These are phyloP conservation scores for Solidago caesia DNA, from an alignment of 129 eudicot genomes.

Conservation along the genomic window DNA sequence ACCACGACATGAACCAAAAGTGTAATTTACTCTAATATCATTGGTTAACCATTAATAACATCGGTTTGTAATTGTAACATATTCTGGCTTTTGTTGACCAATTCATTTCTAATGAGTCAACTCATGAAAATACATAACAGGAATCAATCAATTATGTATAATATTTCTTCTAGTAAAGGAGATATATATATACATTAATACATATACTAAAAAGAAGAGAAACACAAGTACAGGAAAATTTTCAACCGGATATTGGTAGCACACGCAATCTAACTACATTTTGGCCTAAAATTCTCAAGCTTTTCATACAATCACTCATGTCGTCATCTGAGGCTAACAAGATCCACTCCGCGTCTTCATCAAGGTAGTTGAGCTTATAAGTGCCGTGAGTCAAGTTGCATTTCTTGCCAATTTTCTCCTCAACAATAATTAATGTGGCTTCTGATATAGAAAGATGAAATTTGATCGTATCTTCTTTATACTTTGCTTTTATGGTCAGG, in stretches of 20 bases:
- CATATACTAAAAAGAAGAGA: no score
- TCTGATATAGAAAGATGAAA: constrained; percentile 24
- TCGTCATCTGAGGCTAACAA: constrained; percentile 32
- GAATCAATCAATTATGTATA: no score
- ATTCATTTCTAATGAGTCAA: no score
- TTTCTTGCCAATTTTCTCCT: constrained; percentile 26
- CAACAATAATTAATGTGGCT: constrained; percentile 17
- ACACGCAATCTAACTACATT: not conserved
- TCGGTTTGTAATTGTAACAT: no score
- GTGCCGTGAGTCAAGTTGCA: constrained; percentile 15
- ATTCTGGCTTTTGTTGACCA: no score
- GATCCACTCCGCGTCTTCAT: constrained; percentile 38
- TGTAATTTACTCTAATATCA: no score
- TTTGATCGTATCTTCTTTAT: constrained; percentile 21
- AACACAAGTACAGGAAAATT: no score
- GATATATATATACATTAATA: no score
- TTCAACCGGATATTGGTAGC: not conserved
- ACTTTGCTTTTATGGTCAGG: constrained; percentile 33
- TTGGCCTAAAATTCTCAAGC: not conserved
- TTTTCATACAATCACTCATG: constrained; percentile 13
- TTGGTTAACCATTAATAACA: no score
- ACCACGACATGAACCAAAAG: no score
- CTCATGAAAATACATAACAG: no score
- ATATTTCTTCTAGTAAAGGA: no score
- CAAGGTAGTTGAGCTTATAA: constrained; percentile 32